These are phyloP conservation scores for Xylaria sp. DNA, from an alignment of 2,329 filamentous ascomycete genomes.

Conservation along the genomic window DNA sequence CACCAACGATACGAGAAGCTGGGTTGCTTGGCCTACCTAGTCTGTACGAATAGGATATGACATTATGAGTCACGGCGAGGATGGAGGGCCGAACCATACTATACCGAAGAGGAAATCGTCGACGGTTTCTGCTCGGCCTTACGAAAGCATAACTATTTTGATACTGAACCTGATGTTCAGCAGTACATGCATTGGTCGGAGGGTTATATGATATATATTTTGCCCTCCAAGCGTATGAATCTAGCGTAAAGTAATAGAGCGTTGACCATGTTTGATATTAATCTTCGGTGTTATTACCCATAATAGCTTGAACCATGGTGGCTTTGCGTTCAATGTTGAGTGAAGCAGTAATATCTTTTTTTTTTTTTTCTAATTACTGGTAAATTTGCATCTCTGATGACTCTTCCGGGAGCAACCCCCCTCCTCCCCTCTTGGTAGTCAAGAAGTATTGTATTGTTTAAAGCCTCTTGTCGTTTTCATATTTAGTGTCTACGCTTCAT, in stretches of 20 bases:
- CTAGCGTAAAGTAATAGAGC: slow-evolving; percentile 8
- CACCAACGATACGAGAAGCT: background rate
- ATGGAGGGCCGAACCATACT: background rate
- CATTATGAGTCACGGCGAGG: background rate
- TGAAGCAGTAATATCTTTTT: background rate
- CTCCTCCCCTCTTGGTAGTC: no score
- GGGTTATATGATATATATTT: background rate
- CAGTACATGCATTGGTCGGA: background rate
- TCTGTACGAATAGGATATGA: slow-evolving; percentile 19
- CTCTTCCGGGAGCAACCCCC: background rate
- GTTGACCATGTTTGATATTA: background rate
- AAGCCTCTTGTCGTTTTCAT: background rate
- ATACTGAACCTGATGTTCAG: background rate
- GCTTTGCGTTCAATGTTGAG: background rate
- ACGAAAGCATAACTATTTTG: background rate
- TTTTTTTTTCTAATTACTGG: background rate
- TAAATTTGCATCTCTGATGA: background rate
- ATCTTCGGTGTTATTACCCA: background rate
- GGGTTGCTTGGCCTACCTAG: slow-evolving; percentile 8
- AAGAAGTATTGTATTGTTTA: no score
- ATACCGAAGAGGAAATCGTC: background rate
- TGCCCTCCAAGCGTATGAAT: background rate
- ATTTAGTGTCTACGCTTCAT: background rate
- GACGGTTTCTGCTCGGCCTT: background rate
- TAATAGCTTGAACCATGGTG: background rate